phyloP scores from a whole-genome alignment of 1,284 basidiomycete genomes.

The Neolentinus lepideus region DNA sequence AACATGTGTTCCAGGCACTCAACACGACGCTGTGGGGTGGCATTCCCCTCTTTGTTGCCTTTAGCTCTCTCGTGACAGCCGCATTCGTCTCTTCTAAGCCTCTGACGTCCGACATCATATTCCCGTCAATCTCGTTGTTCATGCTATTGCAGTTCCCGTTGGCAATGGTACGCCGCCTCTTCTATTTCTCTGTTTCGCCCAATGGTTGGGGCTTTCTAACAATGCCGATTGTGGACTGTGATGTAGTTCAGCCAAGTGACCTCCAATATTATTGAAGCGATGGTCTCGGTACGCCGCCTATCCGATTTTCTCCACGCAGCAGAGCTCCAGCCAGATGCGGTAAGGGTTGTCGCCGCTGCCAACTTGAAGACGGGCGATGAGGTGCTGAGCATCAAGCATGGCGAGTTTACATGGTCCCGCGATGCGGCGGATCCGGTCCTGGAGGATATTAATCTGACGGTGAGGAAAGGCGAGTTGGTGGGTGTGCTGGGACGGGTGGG shows the following conservation, averaged over 20 bases:
- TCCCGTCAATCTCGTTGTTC: conserved; percentile 92
- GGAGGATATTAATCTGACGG: conserved; percentile 69
- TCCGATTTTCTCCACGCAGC: conserved; percentile 71
- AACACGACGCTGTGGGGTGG: conserved; percentile 61
- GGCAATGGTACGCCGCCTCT: conserved; percentile 52
- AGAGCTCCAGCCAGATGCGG: conserved; percentile 77
- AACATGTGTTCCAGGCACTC: conserved; percentile 33
- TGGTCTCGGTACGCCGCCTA: conserved; percentile 81
- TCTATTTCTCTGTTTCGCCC: neutral
- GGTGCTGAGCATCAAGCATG: conserved; percentile 63
- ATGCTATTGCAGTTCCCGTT: conserved; percentile 87
- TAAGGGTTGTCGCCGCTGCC: conserved; percentile 40
- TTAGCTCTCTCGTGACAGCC: conserved; percentile 83
- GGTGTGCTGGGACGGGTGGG: conserved; percentile 89
- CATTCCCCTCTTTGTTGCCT: conserved; percentile 76
- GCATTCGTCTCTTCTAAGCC: conserved; percentile 63
- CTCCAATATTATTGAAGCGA: conserved; percentile 76
- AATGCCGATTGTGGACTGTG: neutral
- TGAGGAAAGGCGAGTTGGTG: conserved; percentile 83
- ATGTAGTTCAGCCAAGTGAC: conserved; percentile 63
- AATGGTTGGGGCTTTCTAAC: too few species aligned
- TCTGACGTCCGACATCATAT: conserved; percentile 87
- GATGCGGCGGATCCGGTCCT: conserved; percentile 54
- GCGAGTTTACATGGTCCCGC: conserved; percentile 76
- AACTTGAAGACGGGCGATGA: conserved; percentile 54